Conservation (phyloP, 2,329 filamentous ascomycete genomes). For the Phoma sp. region DNA sequence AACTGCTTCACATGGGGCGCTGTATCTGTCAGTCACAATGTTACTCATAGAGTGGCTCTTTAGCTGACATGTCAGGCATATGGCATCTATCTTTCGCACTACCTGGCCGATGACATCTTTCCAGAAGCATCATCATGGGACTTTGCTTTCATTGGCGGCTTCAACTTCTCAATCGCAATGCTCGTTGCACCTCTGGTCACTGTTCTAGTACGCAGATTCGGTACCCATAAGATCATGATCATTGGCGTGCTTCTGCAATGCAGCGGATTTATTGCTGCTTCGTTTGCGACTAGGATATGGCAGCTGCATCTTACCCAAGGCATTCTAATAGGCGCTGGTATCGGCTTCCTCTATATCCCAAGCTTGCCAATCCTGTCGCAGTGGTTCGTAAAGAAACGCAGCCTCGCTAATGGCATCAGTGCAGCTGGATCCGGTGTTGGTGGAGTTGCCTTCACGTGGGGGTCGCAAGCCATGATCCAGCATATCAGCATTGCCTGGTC, state of each 20-base stretch:
- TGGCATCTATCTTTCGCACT: constrained; percentile 53
- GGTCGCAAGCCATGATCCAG: constrained; percentile 47
- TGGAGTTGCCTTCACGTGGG: constrained; percentile 42
- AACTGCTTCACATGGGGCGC: constrained; percentile 29
- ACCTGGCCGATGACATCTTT: constrained; percentile 45
- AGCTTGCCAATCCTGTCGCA: constrained; percentile 48
- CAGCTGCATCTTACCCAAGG: constrained; percentile 52
- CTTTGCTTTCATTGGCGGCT: constrained; percentile 50
- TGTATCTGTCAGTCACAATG: constrained; percentile 2
- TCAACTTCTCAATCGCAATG: constrained; percentile 47
- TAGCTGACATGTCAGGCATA: constrained; percentile 30
- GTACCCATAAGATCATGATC: constrained; percentile 38
- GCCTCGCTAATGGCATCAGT: constrained; percentile 51
- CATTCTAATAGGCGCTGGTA: constrained; percentile 48
- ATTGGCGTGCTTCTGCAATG: constrained; percentile 43
- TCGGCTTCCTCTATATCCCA: constrained; percentile 51
- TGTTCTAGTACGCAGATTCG: constrained; percentile 30
- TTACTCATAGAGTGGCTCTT: too few species aligned
- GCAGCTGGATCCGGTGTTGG: constrained; percentile 51
- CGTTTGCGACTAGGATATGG: constrained; percentile 48
- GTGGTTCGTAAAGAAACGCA: constrained; percentile 51
- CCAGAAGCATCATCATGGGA: constrained; percentile 43
- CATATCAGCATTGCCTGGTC: constrained; percentile 48
- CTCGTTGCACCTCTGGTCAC: constrained; percentile 45
- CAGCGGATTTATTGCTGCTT: constrained; percentile 46